These are phyloP conservation scores for Rhinocladiella similis DNA, from an alignment of 2,329 filamentous ascomycete genomes.

Conservation along the genomic window DNA sequence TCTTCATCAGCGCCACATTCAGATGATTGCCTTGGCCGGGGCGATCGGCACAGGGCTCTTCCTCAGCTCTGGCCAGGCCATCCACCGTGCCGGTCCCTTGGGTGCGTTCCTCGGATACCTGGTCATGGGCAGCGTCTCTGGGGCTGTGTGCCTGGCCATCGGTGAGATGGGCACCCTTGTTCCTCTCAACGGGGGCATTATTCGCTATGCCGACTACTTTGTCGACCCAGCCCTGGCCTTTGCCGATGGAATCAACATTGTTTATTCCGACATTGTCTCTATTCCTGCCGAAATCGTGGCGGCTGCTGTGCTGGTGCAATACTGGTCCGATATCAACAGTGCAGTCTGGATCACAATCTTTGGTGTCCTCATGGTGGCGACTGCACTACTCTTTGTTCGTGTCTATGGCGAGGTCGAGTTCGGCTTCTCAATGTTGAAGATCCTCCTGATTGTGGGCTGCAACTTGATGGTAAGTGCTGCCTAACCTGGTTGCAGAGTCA, in stretches of 20 bases:
- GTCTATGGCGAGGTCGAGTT: slow-evolving; percentile 84
- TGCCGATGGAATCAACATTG: neutral
- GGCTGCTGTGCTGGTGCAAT: neutral
- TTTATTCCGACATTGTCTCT: neutral
- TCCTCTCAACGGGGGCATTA: neutral
- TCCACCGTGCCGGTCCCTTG: neutral
- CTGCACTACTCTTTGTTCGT: slow-evolving; percentile 81
- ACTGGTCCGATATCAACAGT: slow-evolving; percentile 27
- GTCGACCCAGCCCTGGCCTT: neutral
- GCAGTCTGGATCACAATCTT: slow-evolving; percentile 66
- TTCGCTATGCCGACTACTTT: neutral
- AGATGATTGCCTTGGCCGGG: neutral
- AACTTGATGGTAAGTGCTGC: too few relatives aligned
- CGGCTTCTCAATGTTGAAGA: slow-evolving; percentile 75
- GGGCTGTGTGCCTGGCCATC: neutral
- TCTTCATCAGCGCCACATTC: too few relatives aligned
- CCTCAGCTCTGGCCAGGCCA: neutral
- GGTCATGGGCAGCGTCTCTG: neutral
- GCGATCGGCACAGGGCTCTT: neutral
- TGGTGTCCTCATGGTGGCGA: slow-evolving; percentile 65
- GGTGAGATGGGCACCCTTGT: neutral
- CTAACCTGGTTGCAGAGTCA: too few relatives aligned
- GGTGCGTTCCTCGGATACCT: neutral
- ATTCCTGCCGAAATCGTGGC: neutral
- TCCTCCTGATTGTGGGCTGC: slow-evolving; percentile 76